phyloP scores from a whole-genome alignment of 2,329 filamentous ascomycete genomes.

The Talaromyces marneffei region DNA sequence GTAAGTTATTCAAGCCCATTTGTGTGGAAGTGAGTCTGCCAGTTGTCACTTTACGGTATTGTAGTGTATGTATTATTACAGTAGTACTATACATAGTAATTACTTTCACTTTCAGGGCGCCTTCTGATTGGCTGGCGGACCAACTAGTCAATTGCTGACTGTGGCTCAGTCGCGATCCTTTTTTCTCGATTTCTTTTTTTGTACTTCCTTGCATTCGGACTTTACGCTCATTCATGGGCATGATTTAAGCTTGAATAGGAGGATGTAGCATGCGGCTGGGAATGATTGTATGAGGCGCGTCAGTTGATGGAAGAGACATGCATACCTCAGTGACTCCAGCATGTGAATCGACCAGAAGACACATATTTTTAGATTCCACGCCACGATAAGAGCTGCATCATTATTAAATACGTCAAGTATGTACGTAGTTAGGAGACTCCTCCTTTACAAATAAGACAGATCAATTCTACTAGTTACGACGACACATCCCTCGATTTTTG shows the following conservation, averaged over 20 bases:
- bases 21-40: neutral
- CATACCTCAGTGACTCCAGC: constrained; percentile 2
- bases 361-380: neutral
- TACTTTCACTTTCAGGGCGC: neutral
- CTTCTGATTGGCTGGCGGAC: neutral
- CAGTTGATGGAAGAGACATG: neutral
- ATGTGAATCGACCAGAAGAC: constrained; percentile 4
- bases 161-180: constrained; percentile 3
- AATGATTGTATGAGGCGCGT: neutral
- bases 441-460: neutral
- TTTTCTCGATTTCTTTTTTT: neutral
- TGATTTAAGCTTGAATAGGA: neutral
- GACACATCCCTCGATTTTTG: too few relatives aligned
- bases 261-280: neutral
- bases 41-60: neutral
- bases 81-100: neutral
- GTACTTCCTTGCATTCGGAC: neutral
- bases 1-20: neutral
- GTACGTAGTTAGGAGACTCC: neutral
- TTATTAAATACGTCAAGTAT: neutral
- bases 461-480: neutral
- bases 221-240: neutral
- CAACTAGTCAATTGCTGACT: constrained; percentile 1
- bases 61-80: neutral
- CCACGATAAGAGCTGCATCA: neutral